A percentile compares a stretch with the other conserved stretches of the same genome.
These are phyloP conservation scores for Barbatosphaeria neglecta DNA, from an alignment of 495 filamentous ascomycete genomes.

Conservation along the genomic window DNA sequence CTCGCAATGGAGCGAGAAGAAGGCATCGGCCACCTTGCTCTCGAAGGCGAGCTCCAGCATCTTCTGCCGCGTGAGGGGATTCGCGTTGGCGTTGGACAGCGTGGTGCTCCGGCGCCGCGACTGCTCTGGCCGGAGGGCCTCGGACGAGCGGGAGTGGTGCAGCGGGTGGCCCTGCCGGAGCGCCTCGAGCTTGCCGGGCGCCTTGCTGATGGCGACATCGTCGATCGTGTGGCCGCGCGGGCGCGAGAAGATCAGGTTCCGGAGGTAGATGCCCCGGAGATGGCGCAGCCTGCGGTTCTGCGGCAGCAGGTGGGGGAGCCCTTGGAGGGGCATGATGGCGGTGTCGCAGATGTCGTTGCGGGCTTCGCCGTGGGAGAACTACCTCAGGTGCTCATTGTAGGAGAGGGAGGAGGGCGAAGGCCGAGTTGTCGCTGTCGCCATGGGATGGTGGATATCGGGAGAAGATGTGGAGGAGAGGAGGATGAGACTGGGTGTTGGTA, in stretches of 20 bases:
- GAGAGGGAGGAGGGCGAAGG: no score
- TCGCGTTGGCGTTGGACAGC: slow-evolving; percentile 54
- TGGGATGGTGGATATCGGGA: no score
- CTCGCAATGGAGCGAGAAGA: slow-evolving; percentile 74
- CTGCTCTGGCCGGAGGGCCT: slow-evolving; percentile 42
- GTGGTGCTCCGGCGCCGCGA: slow-evolving; percentile 57
- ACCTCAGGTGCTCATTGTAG: neutral
- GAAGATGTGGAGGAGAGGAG: no score
- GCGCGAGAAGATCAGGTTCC: slow-evolving; percentile 63
- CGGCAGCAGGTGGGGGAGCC: slow-evolving; percentile 34
- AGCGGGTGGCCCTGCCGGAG: slow-evolving; percentile 41
- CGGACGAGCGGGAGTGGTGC: slow-evolving; percentile 62
- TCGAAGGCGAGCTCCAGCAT: slow-evolving; percentile 63
- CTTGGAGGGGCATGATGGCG: slow-evolving; percentile 22
- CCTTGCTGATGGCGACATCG: slow-evolving; percentile 70
- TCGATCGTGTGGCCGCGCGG: slow-evolving; percentile 66
- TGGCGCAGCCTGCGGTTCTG: slow-evolving; percentile 86
- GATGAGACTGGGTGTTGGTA: no score
- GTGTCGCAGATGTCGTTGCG: neutral
- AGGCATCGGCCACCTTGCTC: slow-evolving; percentile 69
- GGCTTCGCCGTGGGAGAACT: neutral
- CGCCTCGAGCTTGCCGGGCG: slow-evolving; percentile 56
- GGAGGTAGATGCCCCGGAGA: slow-evolving; percentile 73
- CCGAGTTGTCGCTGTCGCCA: no score
- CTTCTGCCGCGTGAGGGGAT: slow-evolving; percentile 57